These are phyloP conservation scores for Cornus kousa DNA, from an alignment of 148 eudicot species.

Conservation along the genomic window DNA sequence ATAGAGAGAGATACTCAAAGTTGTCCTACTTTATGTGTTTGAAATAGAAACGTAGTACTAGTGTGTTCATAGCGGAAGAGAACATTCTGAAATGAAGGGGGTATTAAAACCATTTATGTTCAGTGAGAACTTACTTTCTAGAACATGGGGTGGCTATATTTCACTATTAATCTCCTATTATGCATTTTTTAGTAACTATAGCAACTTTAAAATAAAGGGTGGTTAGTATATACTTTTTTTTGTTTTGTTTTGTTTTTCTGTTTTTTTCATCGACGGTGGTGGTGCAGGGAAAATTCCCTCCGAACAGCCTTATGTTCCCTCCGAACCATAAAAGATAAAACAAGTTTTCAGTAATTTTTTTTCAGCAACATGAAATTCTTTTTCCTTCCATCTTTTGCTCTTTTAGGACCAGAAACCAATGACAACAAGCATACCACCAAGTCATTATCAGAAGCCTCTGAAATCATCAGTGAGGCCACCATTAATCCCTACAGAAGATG, in stretches of 20 bases:
- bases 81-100: neutral
- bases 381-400: neutral
- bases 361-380: neutral
- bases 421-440: constrained; percentile 31
- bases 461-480: constrained; percentile 62
- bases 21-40: neutral
- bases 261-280: too few species aligned
- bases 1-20: neutral
- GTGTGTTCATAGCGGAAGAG: neutral
- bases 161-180: neutral
- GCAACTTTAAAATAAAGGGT: neutral
- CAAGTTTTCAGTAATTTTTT: neutral
- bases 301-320: neutral
- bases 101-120: neutral
- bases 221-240: neutral
- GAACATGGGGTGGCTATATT: neutral
- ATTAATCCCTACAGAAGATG: constrained; percentile 72
- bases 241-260: too few species aligned
- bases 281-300: too few species aligned
- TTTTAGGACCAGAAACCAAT: constrained; percentile 42
- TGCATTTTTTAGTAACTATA: neutral
- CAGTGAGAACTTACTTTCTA: neutral
- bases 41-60: neutral
- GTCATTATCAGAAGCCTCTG: constrained; percentile 51
- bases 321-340: neutral